Base-by-base conservation (phyloP, 108 stramenopile genomes). In the Bacterosira constricta region DNA sequence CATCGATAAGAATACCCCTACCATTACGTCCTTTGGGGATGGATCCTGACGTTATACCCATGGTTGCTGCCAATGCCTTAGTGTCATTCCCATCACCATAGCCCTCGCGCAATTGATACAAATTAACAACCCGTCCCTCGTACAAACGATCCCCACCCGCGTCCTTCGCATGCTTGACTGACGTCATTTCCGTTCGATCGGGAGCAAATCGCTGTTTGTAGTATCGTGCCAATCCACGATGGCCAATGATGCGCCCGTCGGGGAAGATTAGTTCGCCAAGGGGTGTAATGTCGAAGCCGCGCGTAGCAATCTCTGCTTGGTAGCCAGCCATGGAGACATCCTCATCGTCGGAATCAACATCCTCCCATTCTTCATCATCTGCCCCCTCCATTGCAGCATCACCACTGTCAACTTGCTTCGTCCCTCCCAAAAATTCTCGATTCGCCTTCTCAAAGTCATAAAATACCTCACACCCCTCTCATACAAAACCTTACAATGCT, bases 381-480 rank as follows among this genome's bases (percentile, higher is more conserved):
- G 47, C 42, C 3, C 39, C 38, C 10, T 47, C 45, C 21, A 41
- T 73, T 15, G 60, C 54, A 34, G 77, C 85, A 41, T 81, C 84
- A 18, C 35, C 63, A 3, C 29, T 46, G 4, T 64, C 58, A 23
- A 84, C 85, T 66, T 83, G 13, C 41, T 35, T 26, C 59, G 44
- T 4, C 39, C 31, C 18, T 72, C 36, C 18, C 67, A 44, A 13
- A 31, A n/a, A 7, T 39, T 31, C 23, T 63, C 29, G 9, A 15
- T 1, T 25, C 27, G 10, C 52, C 49, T 52, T 66, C 56, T 58
- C 61, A 67, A 98, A 99, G 67, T 98, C 96, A 79, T 97, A 99
- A 85, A 98, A 99, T n/a, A 90, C 89, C 41, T 89, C 93, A 90
- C 85, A 25, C 90, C 87, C 37, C 83, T 78, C 81, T 98, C 96